A percentile compares a stretch with the other conserved stretches of the same genome.
Conservation (phyloP, 345 rosid species). For the Noccaea caerulescens region DNA sequence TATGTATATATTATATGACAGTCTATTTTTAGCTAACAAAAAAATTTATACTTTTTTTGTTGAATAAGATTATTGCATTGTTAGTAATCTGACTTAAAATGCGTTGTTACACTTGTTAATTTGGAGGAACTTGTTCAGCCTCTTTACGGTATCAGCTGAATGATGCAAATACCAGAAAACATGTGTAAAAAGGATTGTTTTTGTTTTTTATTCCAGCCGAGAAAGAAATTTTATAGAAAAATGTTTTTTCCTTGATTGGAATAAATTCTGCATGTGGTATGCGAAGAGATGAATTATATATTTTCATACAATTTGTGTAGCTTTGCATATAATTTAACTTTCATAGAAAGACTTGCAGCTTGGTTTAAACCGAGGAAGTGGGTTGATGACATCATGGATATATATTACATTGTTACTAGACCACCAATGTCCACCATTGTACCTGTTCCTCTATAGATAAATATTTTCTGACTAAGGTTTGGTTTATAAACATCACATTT, state of each 20-base stretch:
- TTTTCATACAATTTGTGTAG: not conserved
- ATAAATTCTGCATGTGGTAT: not conserved
- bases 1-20: not conserved
- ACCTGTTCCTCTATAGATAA: too few relatives aligned
- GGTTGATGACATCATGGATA: not conserved
- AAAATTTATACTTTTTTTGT: not conserved
- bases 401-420: too few relatives aligned
- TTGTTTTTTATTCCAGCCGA: not conserved
- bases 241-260: not conserved
- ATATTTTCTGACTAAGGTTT: not conserved
- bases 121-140: not conserved
- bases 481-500: not conserved
- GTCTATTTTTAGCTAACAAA: not conserved
- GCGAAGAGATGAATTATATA: not conserved
- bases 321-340: not conserved
- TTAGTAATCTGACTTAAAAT: not conserved
- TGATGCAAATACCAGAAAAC: too few relatives aligned
- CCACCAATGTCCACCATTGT: too few relatives aligned
- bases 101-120: not conserved
- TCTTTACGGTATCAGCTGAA: slow-evolving; percentile 7
- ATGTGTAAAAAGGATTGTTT: too few relatives aligned
- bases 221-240: not conserved
- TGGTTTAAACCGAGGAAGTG: not conserved
- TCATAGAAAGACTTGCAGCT: not conserved
- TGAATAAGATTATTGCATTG: not conserved